Evolutionary conservation across 495 filamentous ascomycete species (phyloP), one percentile per base, ranked within the genome.

Genomic region (Xylaria scruposa): DNA sequence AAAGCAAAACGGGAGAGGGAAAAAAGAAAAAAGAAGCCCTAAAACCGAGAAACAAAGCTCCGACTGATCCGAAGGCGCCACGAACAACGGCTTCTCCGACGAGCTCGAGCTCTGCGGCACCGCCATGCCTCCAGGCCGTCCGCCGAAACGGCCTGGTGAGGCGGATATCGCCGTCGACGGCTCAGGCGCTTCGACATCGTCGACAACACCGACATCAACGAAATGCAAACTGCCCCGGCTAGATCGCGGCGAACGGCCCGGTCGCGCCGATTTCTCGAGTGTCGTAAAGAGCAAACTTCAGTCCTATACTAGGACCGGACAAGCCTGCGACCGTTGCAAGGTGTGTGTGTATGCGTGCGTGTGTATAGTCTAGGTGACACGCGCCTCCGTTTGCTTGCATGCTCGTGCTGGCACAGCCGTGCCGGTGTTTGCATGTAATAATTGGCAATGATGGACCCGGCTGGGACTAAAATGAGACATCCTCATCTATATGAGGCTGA

Each of bases 241-340:
- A n/a, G 85, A 87, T 58, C 84, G 82, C 38, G 58, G 68, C 31
- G 68, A 70, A 3, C 68, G 68, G 13, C 26, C 72, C 24, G 76
- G 77, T 42, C 79, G 87, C 46, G 87, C 89, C 33, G 89, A 93
- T 61, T 92, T 92, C 74, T 93, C 91, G 4, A 88, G 83, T 69
- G 85, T 87, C 59, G 90, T 93, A 46, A 89, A 88, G 83, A 90
- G 87, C 80, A 88, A 88, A 76, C 80, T 90, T 62, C 85, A 85
- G 71, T 86, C 85, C 24, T 90, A 90, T 63, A 90, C 87, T 24
- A 86, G 93, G 21, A 96, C 92, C 0, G 92, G 93, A 4, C 94
- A 96, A 79, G 94, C 94, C 5, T 97, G 94, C 85, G 94, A 97
- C 77, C 87, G 94, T 62, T 97, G 94, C 85, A 94, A 94, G 86